Evolutionary conservation across 2,329 filamentous ascomycete species (phyloP).

Genomic region (Trichoderma sp.): DNA sequence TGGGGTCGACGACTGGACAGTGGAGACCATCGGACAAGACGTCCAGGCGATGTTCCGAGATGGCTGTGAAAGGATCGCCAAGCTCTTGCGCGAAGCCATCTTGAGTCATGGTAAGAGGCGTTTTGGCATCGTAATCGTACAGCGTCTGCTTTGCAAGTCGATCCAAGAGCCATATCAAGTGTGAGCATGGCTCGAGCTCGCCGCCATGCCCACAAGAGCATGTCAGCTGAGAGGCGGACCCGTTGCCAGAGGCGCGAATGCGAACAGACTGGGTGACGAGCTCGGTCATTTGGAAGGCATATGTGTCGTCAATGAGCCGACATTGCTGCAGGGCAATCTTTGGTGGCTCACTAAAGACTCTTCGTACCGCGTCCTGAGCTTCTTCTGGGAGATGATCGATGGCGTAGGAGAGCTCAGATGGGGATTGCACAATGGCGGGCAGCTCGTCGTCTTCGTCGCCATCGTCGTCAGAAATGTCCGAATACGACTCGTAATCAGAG

Average conservation of each 20-base stretch:
- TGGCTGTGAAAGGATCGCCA: slow-evolving; percentile 53
- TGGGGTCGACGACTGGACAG: slow-evolving; percentile 48
- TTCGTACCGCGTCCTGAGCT: slow-evolving; percentile 47
- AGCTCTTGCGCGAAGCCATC: slow-evolving; percentile 52
- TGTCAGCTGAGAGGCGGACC: slow-evolving; percentile 46
- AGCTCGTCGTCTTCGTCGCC: slow-evolving; percentile 42
- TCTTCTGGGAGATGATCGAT: slow-evolving; percentile 46
- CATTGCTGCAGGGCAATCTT: slow-evolving; percentile 56
- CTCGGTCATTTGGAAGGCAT: slow-evolving; percentile 61
- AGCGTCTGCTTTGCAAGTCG: slow-evolving; percentile 54
- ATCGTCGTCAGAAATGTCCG: slow-evolving; percentile 41
- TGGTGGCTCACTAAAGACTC: slow-evolving; percentile 53
- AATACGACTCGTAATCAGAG: slow-evolving; percentile 37
- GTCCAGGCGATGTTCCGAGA: slow-evolving; percentile 56
- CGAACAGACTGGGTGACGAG: slow-evolving; percentile 56
- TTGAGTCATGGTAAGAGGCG: slow-evolving; percentile 48
- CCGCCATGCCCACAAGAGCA: slow-evolving; percentile 49
- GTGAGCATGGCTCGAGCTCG: slow-evolving; percentile 50
- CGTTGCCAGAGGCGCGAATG: slow-evolving; percentile 49
- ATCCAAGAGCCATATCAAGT: slow-evolving; percentile 60
- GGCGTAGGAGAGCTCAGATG: slow-evolving; percentile 47
- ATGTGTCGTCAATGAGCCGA: slow-evolving; percentile 51
- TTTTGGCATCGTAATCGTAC: slow-evolving; percentile 45
- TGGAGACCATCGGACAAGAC: slow-evolving; percentile 57
- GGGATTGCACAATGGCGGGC: slow-evolving; percentile 42